These are phyloP conservation scores for Piper longum DNA, from an alignment of 164 flowering plant species.

Conservation along the genomic window DNA sequence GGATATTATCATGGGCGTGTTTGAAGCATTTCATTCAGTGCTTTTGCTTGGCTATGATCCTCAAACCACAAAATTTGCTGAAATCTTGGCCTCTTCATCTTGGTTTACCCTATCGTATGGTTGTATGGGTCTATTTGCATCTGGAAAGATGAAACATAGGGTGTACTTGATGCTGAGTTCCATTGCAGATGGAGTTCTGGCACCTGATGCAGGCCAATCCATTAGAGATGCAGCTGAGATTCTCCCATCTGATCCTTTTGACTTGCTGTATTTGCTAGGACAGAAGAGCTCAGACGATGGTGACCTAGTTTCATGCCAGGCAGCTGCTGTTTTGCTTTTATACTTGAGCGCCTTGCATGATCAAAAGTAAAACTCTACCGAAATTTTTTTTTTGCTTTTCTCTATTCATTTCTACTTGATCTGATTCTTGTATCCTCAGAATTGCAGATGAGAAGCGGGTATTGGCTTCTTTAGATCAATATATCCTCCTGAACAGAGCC, in stretches of 20 bases:
- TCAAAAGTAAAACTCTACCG: constrained; percentile 41
- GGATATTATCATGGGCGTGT: constrained; percentile 47
- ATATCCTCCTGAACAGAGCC: constrained; percentile 51
- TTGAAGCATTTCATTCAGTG: constrained; percentile 64
- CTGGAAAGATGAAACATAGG: constrained; percentile 58
- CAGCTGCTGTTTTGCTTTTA: constrained; percentile 53
- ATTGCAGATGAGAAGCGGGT: constrained; percentile 78
- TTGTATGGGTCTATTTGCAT: constrained; percentile 65
- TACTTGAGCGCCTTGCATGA: constrained; percentile 52
- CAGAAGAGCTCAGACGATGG: constrained; percentile 43
- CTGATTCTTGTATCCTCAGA: constrained; percentile 20
- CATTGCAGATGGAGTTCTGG: constrained; percentile 44
- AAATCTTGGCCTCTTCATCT: constrained; percentile 39
- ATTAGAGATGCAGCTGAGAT: constrained; percentile 51
- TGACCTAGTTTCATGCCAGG: constrained; percentile 52
- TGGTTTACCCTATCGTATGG: constrained; percentile 77
- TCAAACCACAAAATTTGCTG: constrained; percentile 30
- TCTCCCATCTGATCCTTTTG: constrained; percentile 84
- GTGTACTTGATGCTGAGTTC: constrained; percentile 63
- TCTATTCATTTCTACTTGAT: not conserved
- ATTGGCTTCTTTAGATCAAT: constrained; percentile 77
- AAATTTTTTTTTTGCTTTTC: not conserved
- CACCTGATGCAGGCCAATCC: constrained; percentile 47
- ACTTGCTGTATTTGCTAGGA: constrained; percentile 68
- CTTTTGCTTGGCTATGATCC: constrained; percentile 34